Base-by-base conservation (phyloP, 345 rosid genomes). In the Linum lewisii region DNA sequence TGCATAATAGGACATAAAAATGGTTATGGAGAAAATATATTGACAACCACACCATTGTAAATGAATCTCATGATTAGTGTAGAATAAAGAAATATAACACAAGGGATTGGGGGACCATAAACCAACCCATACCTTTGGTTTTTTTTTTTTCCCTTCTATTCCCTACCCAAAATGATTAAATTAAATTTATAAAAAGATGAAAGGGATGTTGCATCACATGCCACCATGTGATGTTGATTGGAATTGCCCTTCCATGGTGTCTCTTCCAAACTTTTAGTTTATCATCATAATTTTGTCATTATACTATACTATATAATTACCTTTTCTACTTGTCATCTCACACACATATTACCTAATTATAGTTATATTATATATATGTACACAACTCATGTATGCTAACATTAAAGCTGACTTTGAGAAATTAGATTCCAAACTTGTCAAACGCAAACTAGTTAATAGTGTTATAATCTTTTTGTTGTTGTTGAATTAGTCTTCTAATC, bases 41-140 rank as follows among this genome's bases (percentile, higher is more conserved):
- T 54, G 50, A n/a, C 61, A 24, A 14, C 32, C 37, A 51, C 63
- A 66, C 24, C 44, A 29, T 29, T 51, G 26, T 63, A 37, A n/a
- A 18, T 57, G 20, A 21, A n/a, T 60, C 20, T 21, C 51, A 51
- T 25, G 69, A 59, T 72, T 66, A 53, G 60, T 64, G 64, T 44
- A 59, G 64, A 53, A 63, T 24, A 67, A 60, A 60, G 22, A 54
- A 45, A 64, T 38, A 56, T 34, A 61, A 1, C 29, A 34, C 14
- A 52, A 32, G 54, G 0, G 64, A 63, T 77, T 60, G 81, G 74
- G 76, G 81, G 77, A 77, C 77, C 81, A 74, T 77, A 65, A 77
- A 72, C 77, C 57, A 42, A 67, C 81, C 84, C 84, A 80, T 69
- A 66, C 81, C 75, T 65, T 51, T 68, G 61, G 8, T 71, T 42